A percentile compares a stretch with the other conserved stretches of the same genome.
phyloP scores from a whole-genome alignment of 805 yeast genomes.

The Kregervanrija delftensis region DNA sequence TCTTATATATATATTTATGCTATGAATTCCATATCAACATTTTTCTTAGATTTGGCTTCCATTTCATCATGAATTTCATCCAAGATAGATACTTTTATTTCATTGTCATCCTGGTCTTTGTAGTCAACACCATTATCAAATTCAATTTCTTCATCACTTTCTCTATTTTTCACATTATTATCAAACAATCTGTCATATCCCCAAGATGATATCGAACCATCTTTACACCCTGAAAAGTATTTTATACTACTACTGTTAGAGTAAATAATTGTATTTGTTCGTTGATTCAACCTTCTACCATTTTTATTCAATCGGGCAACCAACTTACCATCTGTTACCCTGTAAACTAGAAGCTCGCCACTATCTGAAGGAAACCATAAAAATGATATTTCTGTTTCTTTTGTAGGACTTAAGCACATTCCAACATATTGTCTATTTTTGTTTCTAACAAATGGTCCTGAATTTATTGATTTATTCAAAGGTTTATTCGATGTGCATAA shows the following conservation, averaged over 20 bases:
- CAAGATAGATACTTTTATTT: slow-evolving; percentile 10
- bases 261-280: slow-evolving; percentile 48
- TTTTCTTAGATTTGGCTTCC: slow-evolving; percentile 16
- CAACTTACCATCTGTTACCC: slow-evolving; percentile 56
- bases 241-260: slow-evolving; percentile 38
- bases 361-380: slow-evolving; percentile 69
- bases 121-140: slow-evolving; percentile 17
- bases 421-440: slow-evolving; percentile 51
- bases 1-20: too few species aligned
- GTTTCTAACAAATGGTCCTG: slow-evolving; percentile 73
- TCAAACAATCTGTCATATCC: slow-evolving; percentile 26
- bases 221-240: slow-evolving; percentile 56
- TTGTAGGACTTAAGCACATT: slow-evolving; percentile 42
- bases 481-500: slow-evolving; percentile 40
- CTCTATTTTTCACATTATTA: slow-evolving; percentile 1
- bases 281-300: slow-evolving; percentile 28
- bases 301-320: slow-evolving; percentile 47
- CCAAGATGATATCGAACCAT: slow-evolving; percentile 62
- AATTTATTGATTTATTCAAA: slow-evolving; percentile 58
- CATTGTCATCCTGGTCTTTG: not conserved
- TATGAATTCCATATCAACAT: not conserved
- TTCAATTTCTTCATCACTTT: slow-evolving; percentile 2
- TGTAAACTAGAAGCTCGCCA: slow-evolving; percentile 58
- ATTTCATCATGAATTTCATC: slow-evolving; percentile 25
- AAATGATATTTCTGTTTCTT: slow-evolving; percentile 50